These are phyloP conservation scores for Camillea tinctor DNA, from an alignment of 2,329 filamentous ascomycete species.

Conservation along the genomic window DNA sequence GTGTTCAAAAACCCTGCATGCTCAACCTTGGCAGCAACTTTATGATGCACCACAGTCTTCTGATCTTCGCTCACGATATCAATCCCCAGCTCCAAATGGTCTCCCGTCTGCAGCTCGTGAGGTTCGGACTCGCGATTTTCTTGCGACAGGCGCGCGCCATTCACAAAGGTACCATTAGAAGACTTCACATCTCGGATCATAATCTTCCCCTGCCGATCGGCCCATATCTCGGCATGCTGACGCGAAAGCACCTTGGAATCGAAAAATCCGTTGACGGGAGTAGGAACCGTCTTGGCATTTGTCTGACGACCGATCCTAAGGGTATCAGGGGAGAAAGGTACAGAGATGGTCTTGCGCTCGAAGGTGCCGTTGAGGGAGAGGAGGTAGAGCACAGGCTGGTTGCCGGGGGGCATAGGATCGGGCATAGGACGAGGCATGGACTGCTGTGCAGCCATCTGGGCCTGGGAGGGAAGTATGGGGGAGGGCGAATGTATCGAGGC, in stretches of 20 bases:
- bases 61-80: constrained; percentile 99
- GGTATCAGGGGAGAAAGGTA: constrained; percentile 92
- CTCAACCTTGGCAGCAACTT: constrained; percentile 94
- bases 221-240: constrained; percentile 95
- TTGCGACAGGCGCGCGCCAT: constrained; percentile 81
- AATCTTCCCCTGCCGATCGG: constrained; percentile 77
- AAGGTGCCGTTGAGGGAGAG: constrained; percentile 94
- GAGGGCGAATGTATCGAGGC: constrained; percentile 39
- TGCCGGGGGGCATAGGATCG: constrained; percentile 61
- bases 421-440: constrained; percentile 62
- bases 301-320: constrained; percentile 94
- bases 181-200: constrained; percentile 98
- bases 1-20: constrained; percentile 82
- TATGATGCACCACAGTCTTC: constrained; percentile 97
- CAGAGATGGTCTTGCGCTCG: constrained; percentile 91
- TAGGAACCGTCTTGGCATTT: constrained; percentile 93
- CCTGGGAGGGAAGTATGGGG: constrained; percentile 38
- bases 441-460: constrained; percentile 41
- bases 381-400: constrained; percentile 78
- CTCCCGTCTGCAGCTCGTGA: constrained; percentile 85
- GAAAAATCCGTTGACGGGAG: constrained; percentile 89
- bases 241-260: constrained; percentile 96
- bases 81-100: constrained; percentile 92
- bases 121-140: constrained; percentile 97
- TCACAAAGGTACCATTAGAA: constrained; percentile 98